Evolutionary conservation across 805 yeast species (phyloP).

Genomic region (Lipomyces kockii): DNA sequence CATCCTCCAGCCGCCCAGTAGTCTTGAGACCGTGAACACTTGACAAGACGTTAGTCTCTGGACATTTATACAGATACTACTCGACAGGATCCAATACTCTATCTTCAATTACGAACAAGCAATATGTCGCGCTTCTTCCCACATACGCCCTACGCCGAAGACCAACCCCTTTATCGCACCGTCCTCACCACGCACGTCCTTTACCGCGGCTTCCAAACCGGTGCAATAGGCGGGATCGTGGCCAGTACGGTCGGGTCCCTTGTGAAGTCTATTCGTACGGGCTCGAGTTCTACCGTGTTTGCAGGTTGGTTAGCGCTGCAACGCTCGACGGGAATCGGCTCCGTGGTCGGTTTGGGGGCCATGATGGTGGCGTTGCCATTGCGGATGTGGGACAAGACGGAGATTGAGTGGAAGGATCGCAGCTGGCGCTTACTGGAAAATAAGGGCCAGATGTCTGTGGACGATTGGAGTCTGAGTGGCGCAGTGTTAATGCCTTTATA

Average conservation of each 20-base stretch:
- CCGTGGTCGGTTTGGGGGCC: background rate
- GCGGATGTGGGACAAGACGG: background rate
- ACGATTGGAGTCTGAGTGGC: constrained; percentile 1
- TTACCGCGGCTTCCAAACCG: constrained; percentile 4
- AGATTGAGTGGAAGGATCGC: constrained; percentile 5
- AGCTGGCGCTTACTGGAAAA: constrained; percentile 3
- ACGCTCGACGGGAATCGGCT: constrained; percentile 1
- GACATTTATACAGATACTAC: background rate
- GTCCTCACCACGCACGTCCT: background rate
- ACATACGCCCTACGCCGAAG: constrained; percentile 1
- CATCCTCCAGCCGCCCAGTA: too few species aligned
- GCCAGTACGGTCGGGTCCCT: background rate
- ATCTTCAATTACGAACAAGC: background rate
- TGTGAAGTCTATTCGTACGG: background rate
- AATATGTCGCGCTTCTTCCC: constrained; percentile 9
- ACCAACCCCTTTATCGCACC: background rate
- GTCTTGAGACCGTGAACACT: too few species aligned
- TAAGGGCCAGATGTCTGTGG: constrained; percentile 1
- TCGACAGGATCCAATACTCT: background rate
- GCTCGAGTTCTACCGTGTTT: background rate
- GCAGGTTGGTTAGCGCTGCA: background rate
- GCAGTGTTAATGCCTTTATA: background rate
- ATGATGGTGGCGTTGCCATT: constrained; percentile 1
- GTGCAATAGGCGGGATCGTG: background rate
- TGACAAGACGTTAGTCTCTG: too few species aligned